Conservation (phyloP, 2,329 filamentous ascomycete genomes). For the Penicillium sp. region DNA sequence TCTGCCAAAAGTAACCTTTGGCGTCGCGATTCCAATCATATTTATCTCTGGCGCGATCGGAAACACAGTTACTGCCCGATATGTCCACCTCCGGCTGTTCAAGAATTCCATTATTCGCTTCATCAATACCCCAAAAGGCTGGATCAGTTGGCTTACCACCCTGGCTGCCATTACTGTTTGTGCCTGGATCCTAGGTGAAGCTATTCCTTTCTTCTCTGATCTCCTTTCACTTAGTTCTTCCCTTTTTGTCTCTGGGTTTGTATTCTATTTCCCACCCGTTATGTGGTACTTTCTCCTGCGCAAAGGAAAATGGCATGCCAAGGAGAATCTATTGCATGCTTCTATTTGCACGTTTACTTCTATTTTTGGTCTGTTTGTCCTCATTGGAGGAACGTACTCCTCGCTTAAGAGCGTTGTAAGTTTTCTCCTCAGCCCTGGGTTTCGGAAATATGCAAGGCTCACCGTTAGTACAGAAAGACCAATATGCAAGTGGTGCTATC, state of each 20-base stretch:
- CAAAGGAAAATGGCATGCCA: neutral
- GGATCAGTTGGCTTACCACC: slow-evolving; percentile 8
- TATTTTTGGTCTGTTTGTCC: slow-evolving; percentile 6
- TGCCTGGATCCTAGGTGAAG: slow-evolving; percentile 8
- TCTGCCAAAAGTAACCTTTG: neutral
- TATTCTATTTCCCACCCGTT: slow-evolving; percentile 6
- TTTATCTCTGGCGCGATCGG: slow-evolving; percentile 10
- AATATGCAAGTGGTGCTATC: no score
- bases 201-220: slow-evolving; percentile 10
- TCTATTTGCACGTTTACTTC: neutral
- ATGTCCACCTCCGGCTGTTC: slow-evolving; percentile 4
- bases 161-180: slow-evolving; percentile 1
- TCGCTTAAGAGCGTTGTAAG: no score
- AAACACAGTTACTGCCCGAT: slow-evolving; percentile 4
- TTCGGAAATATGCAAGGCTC: no score
- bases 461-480: no score
- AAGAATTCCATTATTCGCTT: slow-evolving; percentile 5
- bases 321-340: slow-evolving; percentile 1
- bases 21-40: neutral
- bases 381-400: slow-evolving; percentile 5
- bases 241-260: slow-evolving; percentile 8
- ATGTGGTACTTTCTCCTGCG: slow-evolving; percentile 11
- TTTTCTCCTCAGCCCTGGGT: no score
- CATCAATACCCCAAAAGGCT: slow-evolving; percentile 11
- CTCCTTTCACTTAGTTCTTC: slow-evolving; percentile 7